These are phyloP conservation scores for Sungouiella blattae DNA, from an alignment of 805 yeast genomes.

Conservation along the genomic window DNA sequence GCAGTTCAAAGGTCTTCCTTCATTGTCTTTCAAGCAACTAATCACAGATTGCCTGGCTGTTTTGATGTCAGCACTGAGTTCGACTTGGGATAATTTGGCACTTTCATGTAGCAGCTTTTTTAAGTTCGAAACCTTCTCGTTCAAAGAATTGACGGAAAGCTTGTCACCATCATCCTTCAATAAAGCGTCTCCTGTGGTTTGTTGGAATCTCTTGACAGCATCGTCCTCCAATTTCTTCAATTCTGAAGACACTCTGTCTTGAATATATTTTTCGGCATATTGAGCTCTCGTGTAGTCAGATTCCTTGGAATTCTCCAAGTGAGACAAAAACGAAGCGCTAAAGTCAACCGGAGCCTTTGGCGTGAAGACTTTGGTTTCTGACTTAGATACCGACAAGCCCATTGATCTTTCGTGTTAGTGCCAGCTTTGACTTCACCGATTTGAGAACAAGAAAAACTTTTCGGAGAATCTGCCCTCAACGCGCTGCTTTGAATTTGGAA, in stretches of 20 bases:
- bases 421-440: no score
- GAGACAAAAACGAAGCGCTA: constrained; percentile 59
- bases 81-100: constrained; percentile 29
- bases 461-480: no score
- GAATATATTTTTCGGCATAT: constrained; percentile 61
- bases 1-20: constrained; percentile 69
- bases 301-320: constrained; percentile 60
- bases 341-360: constrained; percentile 69
- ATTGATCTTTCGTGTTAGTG: constrained; percentile 21
- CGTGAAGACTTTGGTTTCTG: constrained; percentile 62
- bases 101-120: constrained; percentile 33
- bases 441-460: no score
- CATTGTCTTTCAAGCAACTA: constrained; percentile 58
- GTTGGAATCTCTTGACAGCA: constrained; percentile 49
- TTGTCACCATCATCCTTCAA: constrained; percentile 31
- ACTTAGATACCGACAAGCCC: constrained; percentile 62
- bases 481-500: no score
- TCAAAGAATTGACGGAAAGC: constrained; percentile 27
- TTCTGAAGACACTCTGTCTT: constrained; percentile 59
- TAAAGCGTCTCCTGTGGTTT: constrained; percentile 43
- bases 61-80: constrained; percentile 36
- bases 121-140: constrained; percentile 41
- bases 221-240: constrained; percentile 52
- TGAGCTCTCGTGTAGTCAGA: constrained; percentile 71
- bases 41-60: constrained; percentile 49